A percentile compares a stretch with the other conserved stretches of the same genome.
phyloP scores from a whole-genome alignment of 192 early-diverging fungal genomes.

The Coemansia sp. region DNA sequence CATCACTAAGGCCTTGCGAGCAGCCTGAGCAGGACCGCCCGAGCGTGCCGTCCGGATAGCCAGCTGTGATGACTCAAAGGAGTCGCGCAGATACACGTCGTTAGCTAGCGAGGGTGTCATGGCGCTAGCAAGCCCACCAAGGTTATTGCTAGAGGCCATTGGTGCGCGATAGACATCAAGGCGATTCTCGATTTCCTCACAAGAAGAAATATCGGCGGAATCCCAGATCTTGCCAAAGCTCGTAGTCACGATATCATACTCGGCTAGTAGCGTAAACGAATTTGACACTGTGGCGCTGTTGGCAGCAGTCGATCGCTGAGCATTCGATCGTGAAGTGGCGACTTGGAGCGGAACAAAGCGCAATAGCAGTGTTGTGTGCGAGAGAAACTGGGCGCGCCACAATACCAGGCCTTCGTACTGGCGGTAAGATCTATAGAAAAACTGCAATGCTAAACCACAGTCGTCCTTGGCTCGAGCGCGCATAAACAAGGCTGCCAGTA shows the following conservation, averaged over 20 bases:
- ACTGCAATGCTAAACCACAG: conserved; percentile 21
- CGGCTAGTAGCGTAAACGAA: conserved; percentile 39
- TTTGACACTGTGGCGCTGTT: conserved; percentile 32
- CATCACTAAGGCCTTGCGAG: conserved; percentile 40
- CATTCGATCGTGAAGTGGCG: conserved; percentile 39
- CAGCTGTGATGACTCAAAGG: conserved; percentile 34
- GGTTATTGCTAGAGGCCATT: conserved; percentile 18
- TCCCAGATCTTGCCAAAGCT: conserved; percentile 47
- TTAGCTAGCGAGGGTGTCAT: conserved; percentile 39
- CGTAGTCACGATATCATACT: conserved; percentile 35
- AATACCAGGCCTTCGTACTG: conserved; percentile 50
- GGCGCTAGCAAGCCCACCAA: not conserved
- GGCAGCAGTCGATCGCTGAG: conserved; percentile 17
- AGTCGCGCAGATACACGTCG: conserved; percentile 45
- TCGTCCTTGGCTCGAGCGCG: conserved; percentile 20
- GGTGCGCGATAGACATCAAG: conserved; percentile 42
- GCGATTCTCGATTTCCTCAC: conserved; percentile 18
- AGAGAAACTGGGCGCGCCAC: conserved; percentile 51
- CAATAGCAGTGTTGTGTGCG: conserved; percentile 24
- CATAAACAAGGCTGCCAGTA: conserved; percentile 42
- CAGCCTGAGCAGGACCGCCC: conserved; percentile 45
- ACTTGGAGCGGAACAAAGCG: conserved; percentile 51
- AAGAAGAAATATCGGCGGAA: conserved; percentile 8
- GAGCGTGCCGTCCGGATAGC: conserved; percentile 37
- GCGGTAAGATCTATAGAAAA: conserved; percentile 45